These are phyloP conservation scores for Colletotrichum liriopes DNA, from an alignment of 2,329 filamentous ascomycete genomes.

Conservation along the genomic window DNA sequence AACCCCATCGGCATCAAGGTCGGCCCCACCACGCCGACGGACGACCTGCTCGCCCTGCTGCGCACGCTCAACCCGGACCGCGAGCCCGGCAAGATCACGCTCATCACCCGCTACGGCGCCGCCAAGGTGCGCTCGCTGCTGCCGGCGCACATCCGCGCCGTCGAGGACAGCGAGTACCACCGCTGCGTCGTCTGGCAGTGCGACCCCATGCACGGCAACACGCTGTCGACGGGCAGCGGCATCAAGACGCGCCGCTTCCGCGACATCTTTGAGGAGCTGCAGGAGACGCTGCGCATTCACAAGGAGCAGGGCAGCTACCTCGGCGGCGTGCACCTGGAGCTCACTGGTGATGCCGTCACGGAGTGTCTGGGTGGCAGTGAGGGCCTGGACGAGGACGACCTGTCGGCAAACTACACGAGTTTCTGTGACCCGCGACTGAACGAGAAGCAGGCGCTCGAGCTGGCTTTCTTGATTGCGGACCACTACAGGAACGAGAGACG, in stretches of 20 bases:
- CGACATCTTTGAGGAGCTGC: conserved; percentile 90
- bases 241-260: conserved; percentile 95
- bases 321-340: conserved; percentile 93
- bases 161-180: conserved; percentile 81
- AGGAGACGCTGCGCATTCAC: conserved; percentile 87
- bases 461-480: conserved; percentile 93
- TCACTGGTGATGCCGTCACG: conserved; percentile 96
- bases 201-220: conserved; percentile 97
- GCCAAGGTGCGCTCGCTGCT: conserved; percentile 82
- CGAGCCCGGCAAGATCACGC: conserved; percentile 92
- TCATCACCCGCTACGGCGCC: conserved; percentile 96
- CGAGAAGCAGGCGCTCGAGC: conserved; percentile 96
- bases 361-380: conserved; percentile 95
- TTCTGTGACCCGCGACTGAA: conserved; percentile 97
- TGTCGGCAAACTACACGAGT: conserved; percentile 92
- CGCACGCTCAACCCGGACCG: conserved; percentile 86
- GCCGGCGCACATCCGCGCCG: conserved; percentile 88
- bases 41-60: conserved; percentile 84
- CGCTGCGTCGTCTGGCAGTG: conserved; percentile 92
- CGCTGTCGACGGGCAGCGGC: conserved; percentile 77
- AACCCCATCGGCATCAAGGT: conserved; percentile 99
- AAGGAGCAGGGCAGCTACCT: conserved; percentile 87
- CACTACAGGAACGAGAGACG: conserved; percentile 70
- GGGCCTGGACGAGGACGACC: conserved; percentile 87
- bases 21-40: conserved; percentile 84